Conservation (phyloP, 306 rosid species). For the Coriaria nepalensis region DNA sequence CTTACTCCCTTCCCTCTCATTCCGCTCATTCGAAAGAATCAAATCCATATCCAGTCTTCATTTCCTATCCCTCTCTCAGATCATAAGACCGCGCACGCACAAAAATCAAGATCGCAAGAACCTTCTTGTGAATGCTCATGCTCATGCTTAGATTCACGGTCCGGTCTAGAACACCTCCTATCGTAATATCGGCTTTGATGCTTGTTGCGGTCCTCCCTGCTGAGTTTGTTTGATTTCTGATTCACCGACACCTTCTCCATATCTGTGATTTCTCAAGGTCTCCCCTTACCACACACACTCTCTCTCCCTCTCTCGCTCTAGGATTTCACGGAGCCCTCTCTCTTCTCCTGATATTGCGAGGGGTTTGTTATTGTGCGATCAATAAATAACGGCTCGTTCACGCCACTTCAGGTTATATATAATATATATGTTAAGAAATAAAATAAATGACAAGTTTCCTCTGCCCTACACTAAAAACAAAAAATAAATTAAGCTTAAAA, state of each 20-base stretch:
- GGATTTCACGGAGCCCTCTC: too few species aligned
- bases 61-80: constrained; percentile 28
- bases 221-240: constrained; percentile 43
- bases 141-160: constrained; percentile 38
- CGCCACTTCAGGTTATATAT: too few species aligned
- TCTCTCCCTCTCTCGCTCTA: too few species aligned
- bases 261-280: constrained; percentile 44
- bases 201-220: constrained; percentile 47
- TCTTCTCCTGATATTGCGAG: too few species aligned
- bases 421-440: too few species aligned
- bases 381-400: too few species aligned
- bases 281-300: too few species aligned
- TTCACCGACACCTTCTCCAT: constrained; percentile 44
- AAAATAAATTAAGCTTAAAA: too few species aligned
- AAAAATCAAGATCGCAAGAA: constrained; percentile 15
- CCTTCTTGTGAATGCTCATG: constrained; percentile 20
- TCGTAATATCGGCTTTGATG: constrained; percentile 24
- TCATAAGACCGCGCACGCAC: constrained; percentile 34
- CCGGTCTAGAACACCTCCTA: constrained; percentile 31
- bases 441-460: too few species aligned
- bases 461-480: too few species aligned
- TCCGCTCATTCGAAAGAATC: constrained; percentile 45
- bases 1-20: constrained; percentile 58
- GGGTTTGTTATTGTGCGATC: too few species aligned
- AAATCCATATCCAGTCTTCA: constrained; percentile 32